A percentile compares a stretch with the other conserved stretches of the same genome.
phyloP scores from a whole-genome alignment of 2,329 filamentous ascomycete species.

The Apiospora hydei region DNA sequence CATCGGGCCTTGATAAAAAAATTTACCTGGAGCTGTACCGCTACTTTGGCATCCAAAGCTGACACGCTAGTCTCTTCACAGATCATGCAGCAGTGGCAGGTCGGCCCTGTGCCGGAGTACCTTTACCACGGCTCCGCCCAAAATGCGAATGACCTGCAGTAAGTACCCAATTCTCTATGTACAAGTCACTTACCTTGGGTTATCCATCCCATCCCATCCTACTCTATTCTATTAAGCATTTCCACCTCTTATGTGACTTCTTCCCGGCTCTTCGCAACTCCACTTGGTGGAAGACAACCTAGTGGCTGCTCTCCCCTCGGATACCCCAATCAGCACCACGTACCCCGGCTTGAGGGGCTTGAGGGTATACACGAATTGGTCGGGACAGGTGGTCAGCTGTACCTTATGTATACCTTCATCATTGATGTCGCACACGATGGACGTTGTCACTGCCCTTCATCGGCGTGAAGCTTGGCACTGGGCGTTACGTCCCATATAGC shows the following conservation, averaged over 20 bases:
- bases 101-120: constrained; percentile 67
- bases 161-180: constrained; percentile 53
- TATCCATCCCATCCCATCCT: constrained; percentile 28
- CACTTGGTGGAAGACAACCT: constrained; percentile 18
- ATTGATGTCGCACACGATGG: constrained; percentile 16
- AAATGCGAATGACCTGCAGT: constrained; percentile 65
- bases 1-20: background rate
- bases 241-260: constrained; percentile 22
- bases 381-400: constrained; percentile 13
- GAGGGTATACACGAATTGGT: constrained; percentile 2
- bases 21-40: background rate
- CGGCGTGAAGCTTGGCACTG: constrained; percentile 16
- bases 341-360: constrained; percentile 18
- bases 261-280: constrained; percentile 13
- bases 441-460: constrained; percentile 21
- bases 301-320: constrained; percentile 18
- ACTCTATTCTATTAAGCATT: constrained; percentile 18
- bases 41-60: constrained; percentile 27
- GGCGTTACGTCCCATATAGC: constrained; percentile 21
- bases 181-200: constrained; percentile 30
- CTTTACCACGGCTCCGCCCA: constrained; percentile 61
- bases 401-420: constrained; percentile 33
- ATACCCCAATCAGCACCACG: constrained; percentile 26
- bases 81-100: constrained; percentile 69
- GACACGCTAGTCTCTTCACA: constrained; percentile 44